Evolutionary conservation across 305 asterid species (phyloP).

Genomic region (Fraxinus paxiana): DNA sequence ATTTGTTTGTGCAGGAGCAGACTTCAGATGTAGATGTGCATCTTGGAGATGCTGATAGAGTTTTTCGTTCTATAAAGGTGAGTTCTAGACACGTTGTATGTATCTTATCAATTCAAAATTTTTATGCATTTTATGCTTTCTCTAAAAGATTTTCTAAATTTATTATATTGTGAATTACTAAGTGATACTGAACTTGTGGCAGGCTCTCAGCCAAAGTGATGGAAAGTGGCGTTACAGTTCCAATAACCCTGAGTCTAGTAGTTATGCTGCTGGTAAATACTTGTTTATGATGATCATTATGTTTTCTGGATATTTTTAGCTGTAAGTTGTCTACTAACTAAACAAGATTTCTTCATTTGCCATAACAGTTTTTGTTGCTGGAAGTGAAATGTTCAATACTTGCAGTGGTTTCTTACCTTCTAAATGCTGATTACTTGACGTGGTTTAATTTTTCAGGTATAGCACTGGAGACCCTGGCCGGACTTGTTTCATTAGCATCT

Average conservation of each 20-base stretch:
- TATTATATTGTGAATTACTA: conserved; percentile 12
- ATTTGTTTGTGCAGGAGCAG: conserved; percentile 55
- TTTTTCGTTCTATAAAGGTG: conserved; percentile 76
- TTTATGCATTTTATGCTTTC: conserved; percentile 6
- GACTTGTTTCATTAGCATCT: conserved; percentile 45
- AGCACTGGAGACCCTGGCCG: conserved; percentile 47
- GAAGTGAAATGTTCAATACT: background rate
- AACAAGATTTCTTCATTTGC: background rate
- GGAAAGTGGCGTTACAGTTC: conserved; percentile 53
- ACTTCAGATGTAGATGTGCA: conserved; percentile 56
- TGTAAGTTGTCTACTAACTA: background rate
- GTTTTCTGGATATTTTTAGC: background rate
- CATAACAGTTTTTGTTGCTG: background rate
- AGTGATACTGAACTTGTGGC: conserved; percentile 18
- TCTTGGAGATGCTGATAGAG: conserved; percentile 61
- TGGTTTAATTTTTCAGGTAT: conserved; percentile 34
- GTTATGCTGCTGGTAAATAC: conserved; percentile 42
- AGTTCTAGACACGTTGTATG: conserved; percentile 18
- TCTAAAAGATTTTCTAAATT: background rate
- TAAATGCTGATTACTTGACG: background rate
- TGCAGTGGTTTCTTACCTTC: background rate
- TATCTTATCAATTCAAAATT: background rate
- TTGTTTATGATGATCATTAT: background rate
- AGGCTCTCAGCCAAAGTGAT: conserved; percentile 61
- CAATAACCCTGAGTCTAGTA: conserved; percentile 45